phyloP scores from a whole-genome alignment of 2,329 filamentous ascomycete species.

The Fusarium graminum region DNA sequence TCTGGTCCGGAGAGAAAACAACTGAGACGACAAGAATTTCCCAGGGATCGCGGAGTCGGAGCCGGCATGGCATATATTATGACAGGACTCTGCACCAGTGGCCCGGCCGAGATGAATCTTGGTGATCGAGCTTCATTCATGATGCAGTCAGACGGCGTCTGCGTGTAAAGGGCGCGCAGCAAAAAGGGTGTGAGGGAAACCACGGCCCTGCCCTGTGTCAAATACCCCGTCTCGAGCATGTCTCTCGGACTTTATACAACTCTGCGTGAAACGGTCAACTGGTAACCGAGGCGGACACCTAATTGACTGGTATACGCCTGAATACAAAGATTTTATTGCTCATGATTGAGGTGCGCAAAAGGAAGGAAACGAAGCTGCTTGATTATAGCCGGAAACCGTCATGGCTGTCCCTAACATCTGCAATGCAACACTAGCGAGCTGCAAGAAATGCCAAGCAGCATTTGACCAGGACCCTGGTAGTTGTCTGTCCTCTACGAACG shows the following conservation, averaged over 20 bases:
- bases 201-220: constrained; percentile 7
- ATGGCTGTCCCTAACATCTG: constrained; percentile 20
- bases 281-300: constrained; percentile 6
- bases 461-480: constrained; percentile 33
- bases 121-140: constrained; percentile 29
- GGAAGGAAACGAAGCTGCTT: constrained; percentile 5
- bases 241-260: constrained; percentile 1
- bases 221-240: constrained; percentile 6
- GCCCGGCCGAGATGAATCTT: constrained; percentile 39
- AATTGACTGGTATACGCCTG: neutral
- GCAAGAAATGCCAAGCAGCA: constrained; percentile 43
- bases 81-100: constrained; percentile 18
- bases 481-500: constrained; percentile 29
- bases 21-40: constrained; percentile 29
- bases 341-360: neutral
- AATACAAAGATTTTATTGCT: neutral
- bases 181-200: constrained; percentile 25
- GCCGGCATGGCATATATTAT: constrained; percentile 20
- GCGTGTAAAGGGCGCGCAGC: constrained; percentile 21
- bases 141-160: constrained; percentile 34
- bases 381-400: constrained; percentile 23
- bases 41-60: constrained; percentile 34
- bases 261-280: constrained; percentile 4
- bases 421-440: constrained; percentile 36
- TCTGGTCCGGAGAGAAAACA: constrained; percentile 30